Conservation (phyloP, 768 basidiomycete genomes). For the Termitomyces sp. region DNA sequence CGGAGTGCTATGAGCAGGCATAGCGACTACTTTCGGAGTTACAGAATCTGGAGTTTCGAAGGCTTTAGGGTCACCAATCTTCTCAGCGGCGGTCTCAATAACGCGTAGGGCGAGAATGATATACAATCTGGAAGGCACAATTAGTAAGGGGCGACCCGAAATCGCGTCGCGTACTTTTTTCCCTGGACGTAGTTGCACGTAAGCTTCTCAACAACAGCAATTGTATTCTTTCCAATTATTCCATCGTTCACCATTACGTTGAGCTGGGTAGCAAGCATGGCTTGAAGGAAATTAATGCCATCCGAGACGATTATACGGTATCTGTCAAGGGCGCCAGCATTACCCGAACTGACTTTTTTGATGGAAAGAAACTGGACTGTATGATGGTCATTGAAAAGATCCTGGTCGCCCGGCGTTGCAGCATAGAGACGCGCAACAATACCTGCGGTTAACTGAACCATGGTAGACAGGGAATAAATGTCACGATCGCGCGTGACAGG, state of each 20-base stretch:
- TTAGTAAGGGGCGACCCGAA: neutral
- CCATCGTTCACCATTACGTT: slow-evolving; percentile 69
- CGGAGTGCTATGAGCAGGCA: neutral
- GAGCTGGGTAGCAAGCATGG: slow-evolving; percentile 92
- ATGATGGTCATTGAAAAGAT: slow-evolving; percentile 38
- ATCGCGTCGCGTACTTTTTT: slow-evolving; percentile 56
- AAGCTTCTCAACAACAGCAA: slow-evolving; percentile 69
- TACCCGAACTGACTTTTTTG: slow-evolving; percentile 60
- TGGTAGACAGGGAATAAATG: slow-evolving; percentile 1
- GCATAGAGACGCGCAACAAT: slow-evolving; percentile 46
- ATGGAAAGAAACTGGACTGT: slow-evolving; percentile 79
- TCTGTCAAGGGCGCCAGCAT: slow-evolving; percentile 39
- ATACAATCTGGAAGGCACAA: slow-evolving; percentile 51
- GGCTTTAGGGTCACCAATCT: slow-evolving; percentile 61
- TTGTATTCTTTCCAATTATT: slow-evolving; percentile 55
- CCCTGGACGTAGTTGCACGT: slow-evolving; percentile 82
- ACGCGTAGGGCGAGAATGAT: slow-evolving; percentile 71
- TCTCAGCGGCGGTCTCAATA: slow-evolving; percentile 49
- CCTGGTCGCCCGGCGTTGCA: slow-evolving; percentile 37
- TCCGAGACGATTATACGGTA: slow-evolving; percentile 88
- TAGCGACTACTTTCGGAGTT: slow-evolving; percentile 23
- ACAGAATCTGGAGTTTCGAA: slow-evolving; percentile 22
- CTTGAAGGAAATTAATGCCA: slow-evolving; percentile 80
- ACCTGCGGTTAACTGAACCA: slow-evolving; percentile 52
- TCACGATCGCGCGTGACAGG: slow-evolving; percentile 14